Base-by-base conservation (phyloP, 1,139 yeast genomes). In the Eremothecium sinecaudum region DNA sequence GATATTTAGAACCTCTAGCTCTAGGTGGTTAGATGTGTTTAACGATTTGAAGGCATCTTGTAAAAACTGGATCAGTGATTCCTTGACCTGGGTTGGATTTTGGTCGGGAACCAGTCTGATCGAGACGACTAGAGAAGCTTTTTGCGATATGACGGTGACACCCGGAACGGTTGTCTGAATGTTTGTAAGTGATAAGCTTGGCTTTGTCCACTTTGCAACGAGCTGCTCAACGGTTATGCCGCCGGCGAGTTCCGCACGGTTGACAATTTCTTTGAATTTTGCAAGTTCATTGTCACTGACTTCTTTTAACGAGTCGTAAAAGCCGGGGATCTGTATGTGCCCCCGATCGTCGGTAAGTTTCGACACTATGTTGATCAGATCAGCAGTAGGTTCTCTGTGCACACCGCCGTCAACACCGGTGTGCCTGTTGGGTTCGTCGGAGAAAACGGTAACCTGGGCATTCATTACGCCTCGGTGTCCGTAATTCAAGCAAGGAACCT, bases 371-470 rank as follows among this genome's bases (percentile, higher is more conserved):
- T 78, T 79, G 33, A 87, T 70, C 53, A 90, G 60, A 51, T 90
- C 97, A 64, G 83, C 73, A 0, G 93, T 77, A 2, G 98, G 97
- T 47, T 90, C 98, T 38, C 80, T 69, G 46, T 75, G 73, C 7
- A 80, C 78, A 39, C 97, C 98, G 31, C 98, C 98, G 59, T 87
- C 94, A 11, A 90, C 93, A 41, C 98, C 98, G 0, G 96, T 84
- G 51, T 90, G 98, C 41, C 94, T 66, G 59, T 90, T 97, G 1
- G 94, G 94, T 41, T 69, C 69, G 39, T 74, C 84, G 33, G 87
- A 76, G 35, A 66, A 63, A 11, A 90, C 67, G 24, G 73, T 73
- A 2, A 90, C 71, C n/a, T 76, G 66, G 2, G 86, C 80, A 56
- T 84, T 81, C 23, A 90, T 68, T 5, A 87, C 90, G 28, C 98